A percentile compares a stretch with the other conserved stretches of the same genome.
Evolutionary conservation across 1,284 basidiomycete genomes (phyloP).

Genomic region (Caloboletus inedulis): DNA sequence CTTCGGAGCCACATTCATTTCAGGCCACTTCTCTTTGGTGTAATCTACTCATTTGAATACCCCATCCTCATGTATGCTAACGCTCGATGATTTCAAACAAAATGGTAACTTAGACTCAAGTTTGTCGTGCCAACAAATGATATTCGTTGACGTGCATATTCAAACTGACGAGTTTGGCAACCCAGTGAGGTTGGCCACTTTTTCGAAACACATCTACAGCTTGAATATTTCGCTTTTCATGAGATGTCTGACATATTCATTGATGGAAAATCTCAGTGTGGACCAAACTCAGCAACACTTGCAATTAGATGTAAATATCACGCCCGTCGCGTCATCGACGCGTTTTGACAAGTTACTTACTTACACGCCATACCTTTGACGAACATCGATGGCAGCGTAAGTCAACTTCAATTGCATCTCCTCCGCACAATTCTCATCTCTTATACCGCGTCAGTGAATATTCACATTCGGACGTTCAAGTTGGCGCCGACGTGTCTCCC

Average conservation of each 20-base stretch:
- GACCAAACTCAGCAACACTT: not conserved
- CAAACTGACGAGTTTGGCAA: too few species aligned
- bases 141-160: not conserved
- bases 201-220: too few species aligned
- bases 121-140: not conserved
- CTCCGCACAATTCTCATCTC: not conserved
- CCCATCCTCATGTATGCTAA: conserved; percentile 15
- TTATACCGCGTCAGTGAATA: conserved; percentile 5
- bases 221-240: too few species aligned
- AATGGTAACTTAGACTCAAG: not conserved
- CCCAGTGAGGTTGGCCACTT: too few species aligned
- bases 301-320: conserved; percentile 21
- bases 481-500: conserved; percentile 12
- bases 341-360: conserved; percentile 1
- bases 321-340: conserved; percentile 21
- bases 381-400: conserved; percentile 25
- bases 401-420: not conserved
- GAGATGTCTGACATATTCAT: too few species aligned
- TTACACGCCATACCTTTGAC: not conserved
- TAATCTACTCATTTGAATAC: conserved; percentile 29
- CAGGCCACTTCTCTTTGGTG: conserved; percentile 8
- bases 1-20: conserved; percentile 4
- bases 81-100: not conserved
- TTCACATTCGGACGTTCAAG: not conserved
- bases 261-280: too few species aligned